Evolutionary conservation across 1,284 basidiomycete genomes (phyloP).

Genomic region (Heliocybe sulcata): DNA sequence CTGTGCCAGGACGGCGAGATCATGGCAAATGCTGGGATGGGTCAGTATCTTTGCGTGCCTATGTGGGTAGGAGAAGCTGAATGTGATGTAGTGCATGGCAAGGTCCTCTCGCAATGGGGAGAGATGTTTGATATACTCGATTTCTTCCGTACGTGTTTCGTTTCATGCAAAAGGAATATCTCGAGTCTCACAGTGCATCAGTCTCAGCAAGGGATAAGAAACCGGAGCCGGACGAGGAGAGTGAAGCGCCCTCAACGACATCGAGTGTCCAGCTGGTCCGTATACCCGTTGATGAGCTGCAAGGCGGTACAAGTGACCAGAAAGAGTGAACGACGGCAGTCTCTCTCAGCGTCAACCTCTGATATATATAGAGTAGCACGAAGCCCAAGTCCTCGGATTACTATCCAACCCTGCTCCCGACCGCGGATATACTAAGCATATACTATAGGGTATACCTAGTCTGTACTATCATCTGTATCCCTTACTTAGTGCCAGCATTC

Average conservation of each 20-base stretch:
- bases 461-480: neutral
- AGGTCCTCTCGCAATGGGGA: conserved; percentile 74
- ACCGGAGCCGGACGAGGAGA: conserved; percentile 15
- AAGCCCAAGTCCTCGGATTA: neutral
- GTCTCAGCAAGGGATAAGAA: conserved; percentile 34
- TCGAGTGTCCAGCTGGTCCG: conserved; percentile 43
- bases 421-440: neutral
- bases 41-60: conserved; percentile 25
- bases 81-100: conserved; percentile 49
- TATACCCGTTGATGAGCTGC: conserved; percentile 55
- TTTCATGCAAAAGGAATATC: conserved; percentile 5
- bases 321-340: neutral
- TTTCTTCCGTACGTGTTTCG: conserved; percentile 47
- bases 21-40: conserved; percentile 69
- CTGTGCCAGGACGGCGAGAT: conserved; percentile 64
- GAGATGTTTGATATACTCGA: conserved; percentile 72
- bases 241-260: conserved; percentile 13
- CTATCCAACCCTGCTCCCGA: neutral
- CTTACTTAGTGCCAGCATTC: conserved; percentile 16
- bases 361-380: neutral
- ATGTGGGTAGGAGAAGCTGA: conserved; percentile 2
- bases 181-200: conserved; percentile 14
- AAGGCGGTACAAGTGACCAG: conserved; percentile 11
- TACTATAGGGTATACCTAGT: neutral
- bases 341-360: neutral